Evolutionary conservation across 1,284 basidiomycete species (phyloP).

Genomic region (Naganishia sp.): DNA sequence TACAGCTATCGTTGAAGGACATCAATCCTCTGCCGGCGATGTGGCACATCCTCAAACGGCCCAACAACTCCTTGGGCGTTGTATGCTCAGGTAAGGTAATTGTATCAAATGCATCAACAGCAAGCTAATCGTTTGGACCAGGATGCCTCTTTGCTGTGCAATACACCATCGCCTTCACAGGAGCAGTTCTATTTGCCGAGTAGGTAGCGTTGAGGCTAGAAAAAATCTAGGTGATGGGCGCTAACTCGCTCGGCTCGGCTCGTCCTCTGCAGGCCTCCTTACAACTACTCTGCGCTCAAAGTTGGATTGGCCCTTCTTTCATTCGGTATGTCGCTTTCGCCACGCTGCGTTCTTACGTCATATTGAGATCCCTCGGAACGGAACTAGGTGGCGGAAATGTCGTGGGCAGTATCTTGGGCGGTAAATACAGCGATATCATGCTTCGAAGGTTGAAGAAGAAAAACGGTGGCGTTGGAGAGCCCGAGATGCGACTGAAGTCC

Average conservation of each 20-base stretch:
- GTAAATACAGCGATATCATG: constrained; percentile 71
- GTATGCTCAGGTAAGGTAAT: constrained; percentile 64
- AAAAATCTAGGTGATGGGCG: background rate
- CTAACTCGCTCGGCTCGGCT: background rate
- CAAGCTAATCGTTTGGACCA: constrained; percentile 39
- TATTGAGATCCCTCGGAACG: background rate
- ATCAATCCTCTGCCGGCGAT: constrained; percentile 71
- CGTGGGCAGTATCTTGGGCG: constrained; percentile 70
- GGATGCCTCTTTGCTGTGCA: constrained; percentile 69
- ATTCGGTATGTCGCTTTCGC: constrained; percentile 58
- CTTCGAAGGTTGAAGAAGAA: constrained; percentile 61
- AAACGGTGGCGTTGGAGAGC: constrained; percentile 64
- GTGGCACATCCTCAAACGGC: constrained; percentile 60
- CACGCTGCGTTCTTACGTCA: background rate
- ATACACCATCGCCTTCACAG: constrained; percentile 69
- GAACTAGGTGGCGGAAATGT: constrained; percentile 60
- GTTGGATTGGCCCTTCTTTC: constrained; percentile 74
- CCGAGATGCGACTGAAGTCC: constrained; percentile 76
- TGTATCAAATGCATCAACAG: background rate
- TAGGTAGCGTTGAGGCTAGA: constrained; percentile 24
- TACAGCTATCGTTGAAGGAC: constrained; percentile 67
- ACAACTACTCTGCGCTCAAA: constrained; percentile 68
- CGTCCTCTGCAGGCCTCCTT: constrained; percentile 55
- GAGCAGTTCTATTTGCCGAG: constrained; percentile 61
- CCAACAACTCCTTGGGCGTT: constrained; percentile 69